A percentile compares a stretch with the other conserved stretches of the same genome.
phyloP scores from a whole-genome alignment of 495 filamentous ascomycete species.

The Aspergillus ostianus region DNA sequence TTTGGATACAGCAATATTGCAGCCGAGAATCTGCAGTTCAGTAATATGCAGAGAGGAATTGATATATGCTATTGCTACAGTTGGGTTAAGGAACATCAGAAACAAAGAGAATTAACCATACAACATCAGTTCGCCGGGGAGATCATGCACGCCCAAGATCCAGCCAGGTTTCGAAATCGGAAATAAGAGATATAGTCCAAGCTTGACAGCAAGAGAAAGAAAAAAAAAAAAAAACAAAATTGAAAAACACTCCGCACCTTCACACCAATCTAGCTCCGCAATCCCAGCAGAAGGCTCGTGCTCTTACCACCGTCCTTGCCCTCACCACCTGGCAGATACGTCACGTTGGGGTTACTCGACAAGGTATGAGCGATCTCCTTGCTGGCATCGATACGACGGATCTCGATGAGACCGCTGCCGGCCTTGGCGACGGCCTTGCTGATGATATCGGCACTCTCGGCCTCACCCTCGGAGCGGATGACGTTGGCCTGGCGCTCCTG shows the following conservation, averaged over 20 bases:
- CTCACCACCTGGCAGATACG: constrained; percentile 81
- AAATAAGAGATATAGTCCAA: constrained; percentile 26
- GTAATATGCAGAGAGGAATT: constrained; percentile 22
- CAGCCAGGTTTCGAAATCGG: constrained; percentile 19
- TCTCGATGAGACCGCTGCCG: constrained; percentile 90
- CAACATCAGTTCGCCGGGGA: constrained; percentile 32
- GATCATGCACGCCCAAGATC: constrained; percentile 33
- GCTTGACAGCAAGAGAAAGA: neutral
- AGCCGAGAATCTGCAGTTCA: neutral
- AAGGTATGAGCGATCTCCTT: constrained; percentile 93
- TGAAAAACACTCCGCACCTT: constrained; percentile 7
- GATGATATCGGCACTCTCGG: constrained; percentile 94
- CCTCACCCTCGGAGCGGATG: constrained; percentile 95
- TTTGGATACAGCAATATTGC: too few relatives aligned
- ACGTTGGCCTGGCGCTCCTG: constrained; percentile 98
- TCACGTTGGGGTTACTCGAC: constrained; percentile 89
- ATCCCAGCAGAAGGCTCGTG: constrained; percentile 57
- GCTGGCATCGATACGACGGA: constrained; percentile 94
- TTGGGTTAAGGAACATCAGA: constrained; percentile 15
- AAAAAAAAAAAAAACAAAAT: constrained; percentile 4
- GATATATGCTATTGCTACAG: constrained; percentile 46
- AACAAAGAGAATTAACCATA: constrained; percentile 22
- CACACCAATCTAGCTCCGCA: constrained; percentile 44
- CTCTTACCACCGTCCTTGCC: constrained; percentile 63
- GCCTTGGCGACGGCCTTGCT: constrained; percentile 85